Conservation (phyloP, 2,329 filamentous ascomycete species). For the Talaromyces sp. region DNA sequence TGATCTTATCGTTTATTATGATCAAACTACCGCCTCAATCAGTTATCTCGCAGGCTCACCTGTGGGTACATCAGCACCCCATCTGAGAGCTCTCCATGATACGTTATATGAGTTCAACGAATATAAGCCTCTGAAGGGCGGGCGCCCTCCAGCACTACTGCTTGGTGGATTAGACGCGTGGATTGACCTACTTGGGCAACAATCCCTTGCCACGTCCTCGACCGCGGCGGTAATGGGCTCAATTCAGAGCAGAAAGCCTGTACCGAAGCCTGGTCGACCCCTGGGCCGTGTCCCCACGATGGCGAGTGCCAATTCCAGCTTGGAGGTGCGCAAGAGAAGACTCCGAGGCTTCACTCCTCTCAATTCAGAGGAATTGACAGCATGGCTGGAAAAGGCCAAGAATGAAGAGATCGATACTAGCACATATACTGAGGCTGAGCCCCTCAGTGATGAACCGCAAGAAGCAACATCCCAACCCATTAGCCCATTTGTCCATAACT, state of each 20-base stretch:
- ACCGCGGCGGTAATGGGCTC: constrained; percentile 56
- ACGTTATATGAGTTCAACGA: constrained; percentile 84
- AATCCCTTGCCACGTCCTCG: constrained; percentile 62
- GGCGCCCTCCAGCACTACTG: constrained; percentile 73
- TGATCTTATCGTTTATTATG: constrained; percentile 89
- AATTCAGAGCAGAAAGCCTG: constrained; percentile 40
- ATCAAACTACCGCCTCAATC: constrained; percentile 66
- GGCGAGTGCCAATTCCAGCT: constrained; percentile 53
- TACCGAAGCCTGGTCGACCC: constrained; percentile 49
- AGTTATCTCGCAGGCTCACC: constrained; percentile 57
- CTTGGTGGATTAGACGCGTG: constrained; percentile 84
- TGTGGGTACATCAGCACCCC: constrained; percentile 51
- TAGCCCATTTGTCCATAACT: constrained; percentile 64
- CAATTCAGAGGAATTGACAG: constrained; percentile 76
- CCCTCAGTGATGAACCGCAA: constrained; percentile 44
- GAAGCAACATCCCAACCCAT: constrained; percentile 49
- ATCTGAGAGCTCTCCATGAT: constrained; percentile 73
- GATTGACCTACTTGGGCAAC: constrained; percentile 76
- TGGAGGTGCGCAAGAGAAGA: constrained; percentile 59
- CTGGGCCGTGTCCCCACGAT: constrained; percentile 57
- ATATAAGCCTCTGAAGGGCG: constrained; percentile 67
- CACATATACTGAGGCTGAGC: constrained; percentile 43
- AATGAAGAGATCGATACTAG: constrained; percentile 61
- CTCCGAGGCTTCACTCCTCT: constrained; percentile 69
- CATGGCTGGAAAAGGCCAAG: constrained; percentile 76